phyloP scores from a whole-genome alignment of 768 basidiomycete genomes.

The Boletus tomentosulus region DNA sequence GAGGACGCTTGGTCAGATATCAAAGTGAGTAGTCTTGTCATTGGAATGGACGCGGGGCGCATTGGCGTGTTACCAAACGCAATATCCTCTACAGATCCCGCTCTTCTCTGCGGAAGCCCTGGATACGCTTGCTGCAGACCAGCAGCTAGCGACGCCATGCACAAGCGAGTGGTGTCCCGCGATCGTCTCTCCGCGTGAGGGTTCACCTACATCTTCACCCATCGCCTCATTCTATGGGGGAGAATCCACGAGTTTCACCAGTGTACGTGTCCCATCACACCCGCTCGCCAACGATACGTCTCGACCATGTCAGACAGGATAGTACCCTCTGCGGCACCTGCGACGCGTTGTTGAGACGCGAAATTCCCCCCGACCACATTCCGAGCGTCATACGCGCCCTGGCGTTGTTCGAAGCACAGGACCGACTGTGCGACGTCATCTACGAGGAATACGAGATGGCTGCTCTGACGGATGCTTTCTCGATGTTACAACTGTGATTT shows the following conservation, averaged over 20 bases:
- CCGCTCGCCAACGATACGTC: neutral
- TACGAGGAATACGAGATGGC: constrained; percentile 14
- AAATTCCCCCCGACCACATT: constrained; percentile 19
- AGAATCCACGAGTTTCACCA: constrained; percentile 5
- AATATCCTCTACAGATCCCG: neutral
- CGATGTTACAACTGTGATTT: constrained; percentile 16
- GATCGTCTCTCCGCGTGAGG: neutral
- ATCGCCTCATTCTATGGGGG: neutral
- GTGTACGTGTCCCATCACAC: constrained; percentile 3
- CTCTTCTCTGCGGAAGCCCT: neutral
- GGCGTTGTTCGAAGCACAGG: constrained; percentile 13
- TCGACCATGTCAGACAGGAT: constrained; percentile 5
- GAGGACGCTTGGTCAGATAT: neutral
- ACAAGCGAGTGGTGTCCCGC: neutral
- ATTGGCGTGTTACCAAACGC: neutral
- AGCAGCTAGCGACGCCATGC: neutral
- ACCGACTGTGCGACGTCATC: neutral
- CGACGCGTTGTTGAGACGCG: constrained; percentile 6
- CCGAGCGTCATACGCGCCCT: constrained; percentile 22
- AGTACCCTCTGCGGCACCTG: constrained; percentile 13
- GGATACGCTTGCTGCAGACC: neutral
- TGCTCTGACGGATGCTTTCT: constrained; percentile 18
- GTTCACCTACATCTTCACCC: neutral
- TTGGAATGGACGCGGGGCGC: neutral
- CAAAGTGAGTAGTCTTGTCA: constrained; percentile 4